These are phyloP conservation scores for Rhizophora mangle DNA, from an alignment of 345 rosid species.

Conservation along the genomic window DNA sequence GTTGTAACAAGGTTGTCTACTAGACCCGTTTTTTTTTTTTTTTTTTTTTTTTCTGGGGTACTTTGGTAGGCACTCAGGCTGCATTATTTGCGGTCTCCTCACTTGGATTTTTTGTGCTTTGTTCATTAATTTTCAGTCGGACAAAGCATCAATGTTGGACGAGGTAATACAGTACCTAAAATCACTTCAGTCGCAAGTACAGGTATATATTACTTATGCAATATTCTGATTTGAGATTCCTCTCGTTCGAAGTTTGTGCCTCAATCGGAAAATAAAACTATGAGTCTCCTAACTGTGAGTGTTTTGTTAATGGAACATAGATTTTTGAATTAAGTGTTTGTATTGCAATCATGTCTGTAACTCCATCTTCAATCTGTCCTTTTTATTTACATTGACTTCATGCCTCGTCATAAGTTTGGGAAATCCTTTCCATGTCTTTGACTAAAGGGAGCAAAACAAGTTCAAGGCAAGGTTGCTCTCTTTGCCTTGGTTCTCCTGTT, in stretches of 20 bases:
- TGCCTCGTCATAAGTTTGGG: neutral
- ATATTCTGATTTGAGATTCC: neutral
- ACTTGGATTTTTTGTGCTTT: neutral
- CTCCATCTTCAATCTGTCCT: neutral
- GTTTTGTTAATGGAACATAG: neutral
- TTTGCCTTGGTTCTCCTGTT: neutral
- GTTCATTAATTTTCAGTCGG: constrained; percentile 46
- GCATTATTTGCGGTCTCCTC: neutral
- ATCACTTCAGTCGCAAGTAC: constrained; percentile 91
- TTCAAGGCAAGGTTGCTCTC: no score
- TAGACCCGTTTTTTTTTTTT: neutral
- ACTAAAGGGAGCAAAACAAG: no score
- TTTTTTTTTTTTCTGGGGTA: neutral
- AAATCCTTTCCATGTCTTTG: neutral
- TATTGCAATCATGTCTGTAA: neutral
- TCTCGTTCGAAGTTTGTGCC: neutral
- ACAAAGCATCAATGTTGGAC: constrained; percentile 90
- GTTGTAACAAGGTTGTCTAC: constrained; percentile 68
- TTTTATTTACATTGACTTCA: neutral
- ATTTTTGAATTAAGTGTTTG: neutral
- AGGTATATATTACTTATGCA: constrained; percentile 33
- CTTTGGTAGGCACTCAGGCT: neutral
- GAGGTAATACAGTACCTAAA: constrained; percentile 91
- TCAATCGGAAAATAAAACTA: neutral
- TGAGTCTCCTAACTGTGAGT: neutral